These are phyloP conservation scores for Neonectria magnoliae DNA, from an alignment of 2,329 filamentous ascomycete genomes.

Conservation along the genomic window DNA sequence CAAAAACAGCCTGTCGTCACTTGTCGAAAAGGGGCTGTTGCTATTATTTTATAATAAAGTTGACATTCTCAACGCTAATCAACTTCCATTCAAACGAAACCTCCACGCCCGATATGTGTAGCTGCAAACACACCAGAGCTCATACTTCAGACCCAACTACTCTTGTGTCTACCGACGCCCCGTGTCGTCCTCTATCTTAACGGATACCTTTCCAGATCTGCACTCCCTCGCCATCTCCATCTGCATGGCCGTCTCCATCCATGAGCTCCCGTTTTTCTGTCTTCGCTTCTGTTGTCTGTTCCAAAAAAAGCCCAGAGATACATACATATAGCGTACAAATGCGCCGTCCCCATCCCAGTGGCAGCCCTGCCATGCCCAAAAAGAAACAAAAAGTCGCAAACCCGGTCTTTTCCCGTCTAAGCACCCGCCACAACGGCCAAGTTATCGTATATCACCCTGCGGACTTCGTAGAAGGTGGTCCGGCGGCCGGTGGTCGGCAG, in stretches of 20 bases:
- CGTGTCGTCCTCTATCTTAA: conserved; percentile 1
- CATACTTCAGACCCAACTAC: neutral
- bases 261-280: conserved; percentile 19
- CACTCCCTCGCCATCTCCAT: neutral
- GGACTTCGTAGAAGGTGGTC: conserved; percentile 86
- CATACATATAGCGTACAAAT: conserved; percentile 23
- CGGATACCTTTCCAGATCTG: neutral
- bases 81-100: neutral
- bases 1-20: neutral
- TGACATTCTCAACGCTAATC: neutral
- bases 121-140: neutral
- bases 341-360: conserved; percentile 12
- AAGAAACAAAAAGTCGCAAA: neutral
- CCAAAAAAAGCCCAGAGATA: conserved; percentile 5
- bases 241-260: conserved; percentile 3
- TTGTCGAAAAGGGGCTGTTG: neutral
- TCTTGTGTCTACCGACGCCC: neutral
- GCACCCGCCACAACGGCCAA: conserved; percentile 87
- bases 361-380: neutral
- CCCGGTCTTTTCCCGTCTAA: conserved; percentile 44
- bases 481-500: conserved; percentile 49
- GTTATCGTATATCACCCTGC: conserved; percentile 91
- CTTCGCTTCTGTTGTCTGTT: conserved; percentile 6
- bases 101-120: neutral
- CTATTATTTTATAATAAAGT: neutral